These are phyloP conservation scores for Podila minutissima DNA, from an alignment of 192 early-diverging fungal genomes.

Conservation along the genomic window DNA sequence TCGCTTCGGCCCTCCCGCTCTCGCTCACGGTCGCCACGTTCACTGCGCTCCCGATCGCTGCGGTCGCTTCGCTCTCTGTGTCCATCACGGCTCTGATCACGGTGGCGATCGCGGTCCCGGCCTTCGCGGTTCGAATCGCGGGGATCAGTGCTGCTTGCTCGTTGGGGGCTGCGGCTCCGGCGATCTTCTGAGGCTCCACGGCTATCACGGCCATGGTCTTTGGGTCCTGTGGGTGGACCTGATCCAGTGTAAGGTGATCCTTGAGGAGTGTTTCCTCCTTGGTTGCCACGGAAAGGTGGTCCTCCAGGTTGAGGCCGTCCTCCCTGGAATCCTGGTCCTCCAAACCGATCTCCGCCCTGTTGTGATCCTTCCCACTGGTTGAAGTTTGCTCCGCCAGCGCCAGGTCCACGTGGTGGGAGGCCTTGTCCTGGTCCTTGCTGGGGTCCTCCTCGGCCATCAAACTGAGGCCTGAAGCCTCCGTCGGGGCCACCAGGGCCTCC, in stretches of 20 bases:
- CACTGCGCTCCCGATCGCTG: constrained; percentile 18
- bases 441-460: constrained; percentile 19
- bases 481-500: constrained; percentile 16
- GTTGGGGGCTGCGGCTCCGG: constrained; percentile 26
- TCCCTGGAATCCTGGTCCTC: constrained; percentile 31
- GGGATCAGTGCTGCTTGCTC: constrained; percentile 7
- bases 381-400: constrained; percentile 9
- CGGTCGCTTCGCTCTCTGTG: constrained; percentile 21
- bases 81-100: not conserved
- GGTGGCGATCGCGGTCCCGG: constrained; percentile 1
- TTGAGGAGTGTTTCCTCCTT: constrained; percentile 24
- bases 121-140: not conserved
- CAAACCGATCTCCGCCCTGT: constrained; percentile 1
- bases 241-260: constrained; percentile 11
- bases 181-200: constrained; percentile 30
- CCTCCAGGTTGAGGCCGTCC: constrained; percentile 17
- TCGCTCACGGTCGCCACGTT: constrained; percentile 6
- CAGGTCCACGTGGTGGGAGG: not conserved
- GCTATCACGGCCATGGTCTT: constrained; percentile 5
- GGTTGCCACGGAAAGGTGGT: constrained; percentile 6
- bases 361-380: constrained; percentile 36
- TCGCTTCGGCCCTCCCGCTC: constrained; percentile 24
- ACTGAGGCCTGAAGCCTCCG: constrained; percentile 11
- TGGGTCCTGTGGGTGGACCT: not conserved
- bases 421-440: constrained; percentile 11